Percentiles rank a stretch among this genome's conserved stretches.
phyloP scores from a whole-genome alignment of 805 yeast genomes.

The Hanseniaspora thailandica region DNA sequence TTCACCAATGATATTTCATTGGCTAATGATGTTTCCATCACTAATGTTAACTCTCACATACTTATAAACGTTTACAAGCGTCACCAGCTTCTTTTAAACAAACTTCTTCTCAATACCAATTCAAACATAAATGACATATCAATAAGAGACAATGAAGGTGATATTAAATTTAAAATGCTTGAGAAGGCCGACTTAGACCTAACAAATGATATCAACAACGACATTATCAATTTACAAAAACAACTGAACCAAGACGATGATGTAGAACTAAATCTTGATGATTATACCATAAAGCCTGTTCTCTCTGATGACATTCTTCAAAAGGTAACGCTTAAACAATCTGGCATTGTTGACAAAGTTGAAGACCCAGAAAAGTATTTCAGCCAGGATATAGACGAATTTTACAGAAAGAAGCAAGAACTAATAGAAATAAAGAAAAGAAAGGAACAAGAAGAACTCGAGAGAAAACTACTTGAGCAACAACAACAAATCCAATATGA shows the following conservation, averaged over 20 bases:
- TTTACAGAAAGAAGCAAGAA: background rate
- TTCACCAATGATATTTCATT: background rate
- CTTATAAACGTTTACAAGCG: background rate
- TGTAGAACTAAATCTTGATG: background rate
- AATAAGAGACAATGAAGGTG: background rate
- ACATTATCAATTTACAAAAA: background rate
- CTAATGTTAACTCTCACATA: background rate
- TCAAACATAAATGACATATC: background rate
- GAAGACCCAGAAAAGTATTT: background rate
- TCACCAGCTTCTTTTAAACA: background rate
- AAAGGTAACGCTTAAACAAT: background rate
- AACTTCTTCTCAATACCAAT: background rate
- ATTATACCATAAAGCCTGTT: background rate
- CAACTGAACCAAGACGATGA: background rate
- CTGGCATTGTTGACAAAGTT: background rate
- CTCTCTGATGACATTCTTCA: background rate
- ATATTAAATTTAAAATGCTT: background rate
- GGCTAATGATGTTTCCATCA: background rate
- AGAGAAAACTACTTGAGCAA: slow-evolving; percentile 13
- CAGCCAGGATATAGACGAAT: background rate
- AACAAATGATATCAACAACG: background rate
- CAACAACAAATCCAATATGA: slow-evolving; percentile 16
- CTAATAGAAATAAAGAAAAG: slow-evolving; percentile 6
- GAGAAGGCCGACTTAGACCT: background rate
- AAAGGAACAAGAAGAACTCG: slow-evolving; percentile 17